Evolutionary conservation across 2,329 filamentous ascomycete species (phyloP).

Genomic region (Coniochaeta sp.): DNA sequence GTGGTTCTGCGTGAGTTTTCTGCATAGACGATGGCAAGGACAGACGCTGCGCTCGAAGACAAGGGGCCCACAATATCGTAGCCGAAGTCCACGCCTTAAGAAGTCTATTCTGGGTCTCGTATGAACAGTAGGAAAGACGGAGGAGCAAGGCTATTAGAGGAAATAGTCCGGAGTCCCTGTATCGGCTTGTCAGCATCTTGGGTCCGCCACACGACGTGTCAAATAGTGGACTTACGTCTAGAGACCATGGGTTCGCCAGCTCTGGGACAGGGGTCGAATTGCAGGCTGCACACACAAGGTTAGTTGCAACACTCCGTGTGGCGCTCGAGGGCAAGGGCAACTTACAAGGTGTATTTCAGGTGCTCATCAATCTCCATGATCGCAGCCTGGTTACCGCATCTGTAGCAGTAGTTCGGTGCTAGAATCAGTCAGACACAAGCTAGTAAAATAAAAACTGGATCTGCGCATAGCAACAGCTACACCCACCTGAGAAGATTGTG

Average conservation of each 20-base stretch:
- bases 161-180: conserved; percentile 92
- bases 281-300: conserved; percentile 59
- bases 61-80: background rate
- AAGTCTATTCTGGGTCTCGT: background rate
- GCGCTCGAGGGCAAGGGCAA: conserved; percentile 17
- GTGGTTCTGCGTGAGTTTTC: background rate
- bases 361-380: conserved; percentile 99
- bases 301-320: conserved; percentile 2
- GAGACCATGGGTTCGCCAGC: conserved; percentile 99
- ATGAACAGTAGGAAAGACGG: background rate
- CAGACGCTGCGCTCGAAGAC: background rate
- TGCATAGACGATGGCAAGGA: background rate
- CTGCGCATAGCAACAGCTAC: background rate
- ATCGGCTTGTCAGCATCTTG: conserved; percentile 6
- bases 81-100: background rate
- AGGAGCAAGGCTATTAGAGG: conserved; percentile 54
- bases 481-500: conserved; percentile 89
- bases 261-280: conserved; percentile 97
- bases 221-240: conserved; percentile 50
- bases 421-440: conserved; percentile 17
- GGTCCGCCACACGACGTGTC: background rate
- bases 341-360: conserved; percentile 98
- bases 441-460: background rate
- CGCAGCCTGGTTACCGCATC: conserved; percentile 98
- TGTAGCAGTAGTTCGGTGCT: conserved; percentile 95